A percentile compares a stretch with the other conserved stretches of the same genome.
Evolutionary conservation across 1,284 basidiomycete genomes (phyloP).

Genomic region (Binderoboletus segoi): DNA sequence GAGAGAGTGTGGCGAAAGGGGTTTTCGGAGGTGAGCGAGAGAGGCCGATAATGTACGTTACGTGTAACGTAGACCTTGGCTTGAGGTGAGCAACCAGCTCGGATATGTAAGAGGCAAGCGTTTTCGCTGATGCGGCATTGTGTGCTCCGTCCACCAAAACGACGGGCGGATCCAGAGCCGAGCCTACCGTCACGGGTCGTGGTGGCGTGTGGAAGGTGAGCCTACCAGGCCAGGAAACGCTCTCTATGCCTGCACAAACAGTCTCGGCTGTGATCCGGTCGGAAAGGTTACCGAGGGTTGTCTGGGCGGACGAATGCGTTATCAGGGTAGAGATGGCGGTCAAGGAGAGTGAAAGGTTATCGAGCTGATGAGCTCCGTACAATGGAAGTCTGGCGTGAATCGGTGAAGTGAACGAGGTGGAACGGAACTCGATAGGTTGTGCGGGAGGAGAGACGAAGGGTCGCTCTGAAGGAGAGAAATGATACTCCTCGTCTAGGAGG

Average conservation of each 20-base stretch:
- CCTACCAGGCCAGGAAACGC: constrained; percentile 80
- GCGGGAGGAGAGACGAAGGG: constrained; percentile 44
- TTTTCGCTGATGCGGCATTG: constrained; percentile 81
- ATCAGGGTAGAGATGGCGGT: constrained; percentile 67
- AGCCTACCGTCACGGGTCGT: constrained; percentile 20
- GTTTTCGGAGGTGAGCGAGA: constrained; percentile 84
- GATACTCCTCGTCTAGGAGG: constrained; percentile 33
- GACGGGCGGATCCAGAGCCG: constrained; percentile 32
- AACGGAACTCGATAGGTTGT: constrained; percentile 45
- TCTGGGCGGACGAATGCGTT: constrained; percentile 39
- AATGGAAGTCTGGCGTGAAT: constrained; percentile 55
- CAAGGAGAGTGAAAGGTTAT: constrained; percentile 76
- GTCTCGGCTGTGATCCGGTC: constrained; percentile 29
- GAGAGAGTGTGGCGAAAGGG: constrained; percentile 67
- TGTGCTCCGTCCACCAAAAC: constrained; percentile 94
- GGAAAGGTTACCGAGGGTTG: constrained; percentile 15
- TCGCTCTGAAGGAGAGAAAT: constrained; percentile 37
- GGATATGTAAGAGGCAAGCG: constrained; percentile 74
- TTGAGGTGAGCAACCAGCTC: constrained; percentile 30
- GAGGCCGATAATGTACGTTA: constrained; percentile 76
- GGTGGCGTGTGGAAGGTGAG: constrained; percentile 69
- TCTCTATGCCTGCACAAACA: constrained; percentile 54
- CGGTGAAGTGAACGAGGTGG: constrained; percentile 46
- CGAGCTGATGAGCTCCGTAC: constrained; percentile 81
- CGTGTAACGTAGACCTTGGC: constrained; percentile 32